A percentile compares a stretch with the other conserved stretches of the same genome.
phyloP scores from a whole-genome alignment of 495 filamentous ascomycete genomes.

The Penicillium angulare region DNA sequence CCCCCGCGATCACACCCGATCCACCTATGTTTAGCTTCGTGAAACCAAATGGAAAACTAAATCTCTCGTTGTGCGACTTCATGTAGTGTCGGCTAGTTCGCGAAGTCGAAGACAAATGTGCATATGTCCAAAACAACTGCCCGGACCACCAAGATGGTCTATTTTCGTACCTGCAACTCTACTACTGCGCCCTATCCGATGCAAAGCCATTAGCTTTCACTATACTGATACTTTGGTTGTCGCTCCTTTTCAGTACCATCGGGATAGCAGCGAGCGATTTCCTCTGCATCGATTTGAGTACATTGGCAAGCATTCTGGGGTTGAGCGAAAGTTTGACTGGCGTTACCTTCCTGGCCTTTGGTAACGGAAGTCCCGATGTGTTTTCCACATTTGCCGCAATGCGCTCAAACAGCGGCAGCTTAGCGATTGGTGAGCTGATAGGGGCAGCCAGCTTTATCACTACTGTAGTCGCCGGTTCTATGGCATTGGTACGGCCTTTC shows the following conservation, averaged over 20 bases:
- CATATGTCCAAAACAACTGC: slow-evolving; percentile 80
- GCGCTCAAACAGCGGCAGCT: slow-evolving; percentile 90
- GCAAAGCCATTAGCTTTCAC: slow-evolving; percentile 74
- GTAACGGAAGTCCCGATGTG: slow-evolving; percentile 98
- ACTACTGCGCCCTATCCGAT: slow-evolving; percentile 77
- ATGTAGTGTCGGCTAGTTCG: slow-evolving; percentile 79
- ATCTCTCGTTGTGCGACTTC: slow-evolving; percentile 11
- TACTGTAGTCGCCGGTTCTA: slow-evolving; percentile 94
- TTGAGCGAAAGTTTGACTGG: slow-evolving; percentile 96
- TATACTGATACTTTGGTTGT: slow-evolving; percentile 78
- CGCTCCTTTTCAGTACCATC: slow-evolving; percentile 92
- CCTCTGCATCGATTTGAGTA: slow-evolving; percentile 94
- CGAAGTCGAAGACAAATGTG: slow-evolving; percentile 74
- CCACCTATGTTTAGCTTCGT: not conserved
- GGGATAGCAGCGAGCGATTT: slow-evolving; percentile 99
- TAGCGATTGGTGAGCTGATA: slow-evolving; percentile 93
- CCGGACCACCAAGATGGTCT: slow-evolving; percentile 86
- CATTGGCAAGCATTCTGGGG: slow-evolving; percentile 80
- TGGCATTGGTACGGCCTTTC: slow-evolving; percentile 94
- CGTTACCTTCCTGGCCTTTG: slow-evolving; percentile 95
- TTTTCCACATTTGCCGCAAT: slow-evolving; percentile 99
- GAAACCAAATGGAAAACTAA: slow-evolving; percentile 23
- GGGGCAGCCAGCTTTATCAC: slow-evolving; percentile 97
- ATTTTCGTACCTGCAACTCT: slow-evolving; percentile 83
- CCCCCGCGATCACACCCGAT: not conserved